Base-by-base conservation (phyloP, 1,284 basidiomycete species). In the Kalmanozyma brasiliensis region DNA sequence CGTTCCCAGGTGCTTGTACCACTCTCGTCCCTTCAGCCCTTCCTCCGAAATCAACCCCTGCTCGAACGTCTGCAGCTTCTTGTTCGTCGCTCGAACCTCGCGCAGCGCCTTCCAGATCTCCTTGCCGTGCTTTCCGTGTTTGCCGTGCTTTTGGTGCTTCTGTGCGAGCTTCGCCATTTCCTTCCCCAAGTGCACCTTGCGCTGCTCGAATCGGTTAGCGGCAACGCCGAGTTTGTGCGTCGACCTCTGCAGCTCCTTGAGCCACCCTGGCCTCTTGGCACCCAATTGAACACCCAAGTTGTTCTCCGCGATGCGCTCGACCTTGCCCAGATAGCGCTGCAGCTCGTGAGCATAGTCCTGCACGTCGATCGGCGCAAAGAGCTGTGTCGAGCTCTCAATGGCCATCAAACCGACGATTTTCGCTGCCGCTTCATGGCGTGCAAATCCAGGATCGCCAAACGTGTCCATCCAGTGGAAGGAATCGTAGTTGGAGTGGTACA, bases 1-100 rank as follows among this genome's bases (percentile, higher is more conserved):
- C 33, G 94, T 91, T 36, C 87, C 92, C 47, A 95, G 85, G 83
- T 94, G 91, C 78, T 86, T 86, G 81, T 88, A 94, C 92, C 92
- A 94, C 79, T 91, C 89, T 32, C 84, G 41, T 4, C 82, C 80
- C 44, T 81, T 89, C 46, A 92, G 85, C 0, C 94, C 94, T 72
- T 90, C 85, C 8, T 40, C 24, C 6, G 88, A 88, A 72, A 95
- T 89, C 83, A 97, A 93, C 10, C 92, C 92, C 51, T 86, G 86
- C 82, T 97, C 94, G 74, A 95, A 95, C 3, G 83, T 78, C 30
- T 86, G 84, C 30, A 94, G 84, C 81, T 89, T 90, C 83, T 86
- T 84, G 82, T 96, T 96, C 46, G 89, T 86, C 29, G 64, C 80
- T 37, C 85, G 85, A 35, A 94, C 87, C 34, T 88, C 86, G 71